phyloP scores from a whole-genome alignment of 805 yeast species.

The Metschnikowia matae region DNA sequence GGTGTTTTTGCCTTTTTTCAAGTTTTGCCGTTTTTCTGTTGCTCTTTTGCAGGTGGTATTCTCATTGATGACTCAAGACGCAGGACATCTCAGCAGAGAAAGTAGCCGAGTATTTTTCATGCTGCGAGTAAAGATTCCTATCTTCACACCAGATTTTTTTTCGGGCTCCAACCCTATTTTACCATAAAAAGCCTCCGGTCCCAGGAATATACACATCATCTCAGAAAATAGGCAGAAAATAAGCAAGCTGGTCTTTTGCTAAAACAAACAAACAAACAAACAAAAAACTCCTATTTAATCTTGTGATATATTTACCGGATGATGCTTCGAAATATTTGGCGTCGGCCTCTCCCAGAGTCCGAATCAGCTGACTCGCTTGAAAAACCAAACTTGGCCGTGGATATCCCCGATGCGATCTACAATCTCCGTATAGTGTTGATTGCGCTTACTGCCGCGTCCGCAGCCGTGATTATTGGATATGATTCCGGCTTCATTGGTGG shows the following conservation, averaged over 20 bases:
- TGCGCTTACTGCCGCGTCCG: conserved; percentile 45
- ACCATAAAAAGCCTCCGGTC: too few species aligned
- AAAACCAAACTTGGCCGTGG: conserved; percentile 4
- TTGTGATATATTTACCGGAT: not conserved
- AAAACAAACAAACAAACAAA: too few species aligned
- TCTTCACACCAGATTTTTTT: not conserved
- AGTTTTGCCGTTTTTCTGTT: not conserved
- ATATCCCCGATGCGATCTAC: conserved; percentile 40
- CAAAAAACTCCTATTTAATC: not conserved
- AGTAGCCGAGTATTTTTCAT: not conserved
- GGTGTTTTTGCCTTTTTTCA: too few species aligned
- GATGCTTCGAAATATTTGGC: conserved; percentile 4
- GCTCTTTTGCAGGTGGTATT: not conserved
- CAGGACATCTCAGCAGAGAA: not conserved
- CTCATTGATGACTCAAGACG: not conserved
- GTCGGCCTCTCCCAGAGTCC: not conserved
- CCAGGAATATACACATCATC: too few species aligned
- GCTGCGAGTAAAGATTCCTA: not conserved
- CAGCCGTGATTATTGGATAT: conserved; percentile 51
- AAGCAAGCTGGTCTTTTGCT: not conserved
- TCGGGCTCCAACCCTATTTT: not conserved
- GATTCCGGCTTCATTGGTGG: conserved; percentile 56
- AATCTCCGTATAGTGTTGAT: conserved; percentile 41
- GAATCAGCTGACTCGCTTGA: not conserved
- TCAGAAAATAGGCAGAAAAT: not conserved